Conservation (phyloP, 2,329 filamentous ascomycete genomes). For the Alternaria sp. region DNA sequence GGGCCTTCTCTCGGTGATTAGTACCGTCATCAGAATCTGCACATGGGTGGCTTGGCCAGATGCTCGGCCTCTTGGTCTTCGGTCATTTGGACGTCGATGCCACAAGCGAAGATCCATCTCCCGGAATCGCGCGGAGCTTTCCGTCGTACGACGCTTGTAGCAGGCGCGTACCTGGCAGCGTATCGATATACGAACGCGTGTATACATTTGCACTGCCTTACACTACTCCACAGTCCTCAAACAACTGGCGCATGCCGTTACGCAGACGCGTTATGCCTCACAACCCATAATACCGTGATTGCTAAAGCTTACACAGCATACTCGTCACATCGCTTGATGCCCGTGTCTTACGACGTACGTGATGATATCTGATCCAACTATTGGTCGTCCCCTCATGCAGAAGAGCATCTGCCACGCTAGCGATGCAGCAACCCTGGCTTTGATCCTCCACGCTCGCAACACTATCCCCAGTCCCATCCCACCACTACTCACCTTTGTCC, state of each 20-base stretch:
- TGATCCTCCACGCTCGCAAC: constrained; percentile 7
- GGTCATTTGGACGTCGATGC: neutral
- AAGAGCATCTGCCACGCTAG: neutral
- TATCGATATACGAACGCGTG: neutral
- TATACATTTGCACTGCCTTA: neutral
- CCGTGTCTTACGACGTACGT: neutral
- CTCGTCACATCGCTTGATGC: neutral
- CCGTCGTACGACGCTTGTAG: neutral
- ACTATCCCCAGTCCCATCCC: neutral
- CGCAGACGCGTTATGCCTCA: neutral
- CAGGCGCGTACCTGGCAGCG: neutral
- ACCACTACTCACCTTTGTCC: constrained; percentile 7
- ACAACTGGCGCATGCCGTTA: neutral
- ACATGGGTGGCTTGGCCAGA: neutral
- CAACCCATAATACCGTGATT: neutral
- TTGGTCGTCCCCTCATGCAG: neutral
- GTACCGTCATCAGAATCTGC: neutral
- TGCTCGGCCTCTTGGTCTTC: constrained; percentile 2
- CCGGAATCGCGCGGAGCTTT: neutral
- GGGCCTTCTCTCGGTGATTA: neutral
- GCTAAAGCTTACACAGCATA: neutral
- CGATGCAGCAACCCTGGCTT: neutral
- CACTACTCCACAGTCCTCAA: neutral
- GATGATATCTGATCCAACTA: neutral
- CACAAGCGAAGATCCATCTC: neutral